Percentiles rank a stretch among this genome's conserved stretches.
Evolutionary conservation across 2,329 filamentous ascomycete genomes (phyloP).

Genomic region (Colletotrichum australisinense): DNA sequence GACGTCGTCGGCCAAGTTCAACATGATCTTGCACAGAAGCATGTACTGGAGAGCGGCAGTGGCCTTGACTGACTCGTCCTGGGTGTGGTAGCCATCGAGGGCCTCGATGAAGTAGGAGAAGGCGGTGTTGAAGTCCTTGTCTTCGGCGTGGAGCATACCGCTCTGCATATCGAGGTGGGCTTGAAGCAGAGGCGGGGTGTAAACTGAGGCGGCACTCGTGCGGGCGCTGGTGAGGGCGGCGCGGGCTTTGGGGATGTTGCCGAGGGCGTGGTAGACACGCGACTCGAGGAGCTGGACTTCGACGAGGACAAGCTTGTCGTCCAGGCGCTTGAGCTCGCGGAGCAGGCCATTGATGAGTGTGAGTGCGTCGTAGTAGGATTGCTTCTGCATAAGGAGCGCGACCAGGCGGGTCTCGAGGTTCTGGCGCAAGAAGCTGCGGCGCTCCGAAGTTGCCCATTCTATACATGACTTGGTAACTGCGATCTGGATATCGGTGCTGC

Average conservation of each 20-base stretch:
- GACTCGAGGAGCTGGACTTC: conserved; percentile 98
- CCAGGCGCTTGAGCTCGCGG: conserved; percentile 95
- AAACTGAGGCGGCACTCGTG: conserved; percentile 95
- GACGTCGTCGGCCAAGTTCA: conserved; percentile 96
- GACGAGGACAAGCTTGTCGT: conserved; percentile 97
- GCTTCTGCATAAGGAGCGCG: conserved; percentile 94
- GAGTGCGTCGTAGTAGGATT: conserved; percentile 96
- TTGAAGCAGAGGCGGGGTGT: conserved; percentile 94
- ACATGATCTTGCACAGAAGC: conserved; percentile 99
- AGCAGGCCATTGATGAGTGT: conserved; percentile 96
- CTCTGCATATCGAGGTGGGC: conserved; percentile 99
- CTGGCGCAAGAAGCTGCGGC: conserved; percentile 95
- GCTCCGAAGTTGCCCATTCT: conserved; percentile 97
- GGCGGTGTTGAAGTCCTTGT: conserved; percentile 98
- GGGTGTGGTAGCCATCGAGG: conserved; percentile 93
- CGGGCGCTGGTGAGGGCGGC: conserved; percentile 94
- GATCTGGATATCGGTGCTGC: conserved; percentile 94
- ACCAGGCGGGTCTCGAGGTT: conserved; percentile 96
- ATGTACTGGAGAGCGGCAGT: conserved; percentile 99
- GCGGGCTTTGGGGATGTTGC: conserved; percentile 95
- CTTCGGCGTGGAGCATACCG: conserved; percentile 98
- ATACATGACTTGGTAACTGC: conserved; percentile 98
- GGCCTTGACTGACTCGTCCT: conserved; percentile 89
- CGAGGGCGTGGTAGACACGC: conserved; percentile 94
- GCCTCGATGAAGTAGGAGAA: conserved; percentile 99